phyloP scores from a whole-genome alignment of 306 rosid species.

The Corylus avellana region DNA sequence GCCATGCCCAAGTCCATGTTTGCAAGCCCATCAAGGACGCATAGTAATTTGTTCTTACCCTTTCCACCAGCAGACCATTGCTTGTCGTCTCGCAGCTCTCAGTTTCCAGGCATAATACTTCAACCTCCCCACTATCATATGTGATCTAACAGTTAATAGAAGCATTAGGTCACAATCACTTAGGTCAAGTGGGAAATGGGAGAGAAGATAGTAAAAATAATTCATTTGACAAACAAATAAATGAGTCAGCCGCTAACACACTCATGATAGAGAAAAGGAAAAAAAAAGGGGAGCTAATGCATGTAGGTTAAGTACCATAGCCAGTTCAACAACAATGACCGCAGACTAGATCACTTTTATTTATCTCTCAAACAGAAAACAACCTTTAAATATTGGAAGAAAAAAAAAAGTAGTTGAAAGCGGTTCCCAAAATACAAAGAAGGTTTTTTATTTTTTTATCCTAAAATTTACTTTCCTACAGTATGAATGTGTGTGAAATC shows the following conservation, averaged over 20 bases:
- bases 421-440: too few relatives aligned
- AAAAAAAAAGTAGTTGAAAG: background rate
- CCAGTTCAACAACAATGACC: background rate
- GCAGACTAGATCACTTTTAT: background rate
- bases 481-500: background rate
- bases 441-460: background rate
- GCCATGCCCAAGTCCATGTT: background rate
- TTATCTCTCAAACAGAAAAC: background rate
- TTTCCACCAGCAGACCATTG: conserved; percentile 30
- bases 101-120: conserved; percentile 35
- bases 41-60: conserved; percentile 35
- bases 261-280: background rate
- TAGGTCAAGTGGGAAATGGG: background rate
- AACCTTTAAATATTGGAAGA: background rate
- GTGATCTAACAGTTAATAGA: conserved; percentile 31
- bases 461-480: background rate
- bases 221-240: background rate
- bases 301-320: background rate
- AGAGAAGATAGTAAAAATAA: background rate
- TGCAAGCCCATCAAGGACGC: conserved; percentile 13
- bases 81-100: conserved; percentile 37
- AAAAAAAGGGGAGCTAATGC: background rate
- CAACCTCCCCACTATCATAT: conserved; percentile 30
- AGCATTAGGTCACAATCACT: background rate
- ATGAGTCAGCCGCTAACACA: background rate